Evolutionary conservation across 2,329 filamentous ascomycete species (phyloP).

Genomic region (Colletotrichum sojae): DNA sequence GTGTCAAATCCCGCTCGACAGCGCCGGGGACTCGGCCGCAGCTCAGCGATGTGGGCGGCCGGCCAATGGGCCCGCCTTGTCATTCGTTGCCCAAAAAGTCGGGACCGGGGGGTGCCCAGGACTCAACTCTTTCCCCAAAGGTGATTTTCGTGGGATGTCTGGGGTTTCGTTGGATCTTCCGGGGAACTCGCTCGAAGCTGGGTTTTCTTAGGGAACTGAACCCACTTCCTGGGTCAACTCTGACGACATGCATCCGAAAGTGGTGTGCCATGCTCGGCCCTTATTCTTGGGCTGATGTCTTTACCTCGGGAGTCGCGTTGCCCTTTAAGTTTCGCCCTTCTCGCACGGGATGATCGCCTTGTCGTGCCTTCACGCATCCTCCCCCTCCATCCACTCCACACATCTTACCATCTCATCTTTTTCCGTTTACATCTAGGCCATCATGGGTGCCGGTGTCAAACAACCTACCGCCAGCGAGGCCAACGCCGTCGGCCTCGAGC

Average conservation of each 20-base stretch:
- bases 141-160: constrained; percentile 14
- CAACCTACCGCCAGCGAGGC: constrained; percentile 10
- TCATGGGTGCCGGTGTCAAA: constrained; percentile 4
- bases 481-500: constrained; percentile 35
- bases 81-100: background rate
- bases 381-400: background rate
- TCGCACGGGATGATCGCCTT: background rate
- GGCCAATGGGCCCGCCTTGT: background rate
- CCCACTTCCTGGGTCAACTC: constrained; percentile 21
- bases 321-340: background rate
- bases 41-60: background rate
- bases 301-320: background rate
- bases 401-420: background rate
- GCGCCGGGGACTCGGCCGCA: background rate
- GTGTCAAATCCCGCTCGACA: background rate
- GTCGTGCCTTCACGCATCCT: background rate
- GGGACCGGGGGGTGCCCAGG: background rate
- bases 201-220: constrained; percentile 1
- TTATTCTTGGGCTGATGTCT: background rate
- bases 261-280: constrained; percentile 10
- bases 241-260: constrained; percentile 13
- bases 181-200: constrained; percentile 10
- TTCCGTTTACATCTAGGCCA: background rate
- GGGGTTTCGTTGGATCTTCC: constrained; percentile 18
- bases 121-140: background rate